Evolutionary conservation across 768 basidiomycete species (phyloP), one percentile per base, ranked within the genome.

Genomic region (Lactarius quietus): DNA sequence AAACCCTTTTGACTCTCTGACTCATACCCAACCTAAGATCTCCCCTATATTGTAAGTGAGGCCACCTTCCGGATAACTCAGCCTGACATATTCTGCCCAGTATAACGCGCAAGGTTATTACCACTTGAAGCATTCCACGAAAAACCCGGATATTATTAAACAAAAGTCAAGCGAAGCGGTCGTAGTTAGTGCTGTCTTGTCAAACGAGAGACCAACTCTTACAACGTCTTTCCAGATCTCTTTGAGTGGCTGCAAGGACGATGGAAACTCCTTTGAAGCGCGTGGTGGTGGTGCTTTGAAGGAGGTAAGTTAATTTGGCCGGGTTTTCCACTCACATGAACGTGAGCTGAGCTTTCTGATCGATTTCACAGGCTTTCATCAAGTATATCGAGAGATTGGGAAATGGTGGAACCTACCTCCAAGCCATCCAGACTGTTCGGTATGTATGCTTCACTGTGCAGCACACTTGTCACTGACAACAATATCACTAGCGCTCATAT

Each of bases 361-460:
- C 14, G 33, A 26, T 35, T n/a, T 43, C 10, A 28, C 20, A 63
- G 62, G 56, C 62, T 3, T 57, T 63, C n/a, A 59, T 64, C 8
- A 17, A 54, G 8, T 33, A 23, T 26, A 54, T 64, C 51, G 39
- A 0, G 0, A 14, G 0, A 7, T 38, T 3, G 3, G 28, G 36
- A 31, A 39, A 14, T 10, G 0, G 17, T 9, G 6, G 57, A 6
- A 57, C 45, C 9, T 63, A 33, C 28, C 17, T 8, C 3, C 14
- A 31, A 0, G 33, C 51, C 10, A 31, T 57, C 23, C 0, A 6
- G 17, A 23, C 15, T 17, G 18, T 63, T 6, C 35, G 56, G 62
- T 63, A 51, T 31, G 56, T 57, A 23, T 5, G 14, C 23, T 18
- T 51, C 9, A 4, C 10, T 36, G 36, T 12, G 36, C 6, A 2